Evolutionary conservation across 1,139 yeast species (phyloP).

Genomic region (Suhomyces terraborum): DNA sequence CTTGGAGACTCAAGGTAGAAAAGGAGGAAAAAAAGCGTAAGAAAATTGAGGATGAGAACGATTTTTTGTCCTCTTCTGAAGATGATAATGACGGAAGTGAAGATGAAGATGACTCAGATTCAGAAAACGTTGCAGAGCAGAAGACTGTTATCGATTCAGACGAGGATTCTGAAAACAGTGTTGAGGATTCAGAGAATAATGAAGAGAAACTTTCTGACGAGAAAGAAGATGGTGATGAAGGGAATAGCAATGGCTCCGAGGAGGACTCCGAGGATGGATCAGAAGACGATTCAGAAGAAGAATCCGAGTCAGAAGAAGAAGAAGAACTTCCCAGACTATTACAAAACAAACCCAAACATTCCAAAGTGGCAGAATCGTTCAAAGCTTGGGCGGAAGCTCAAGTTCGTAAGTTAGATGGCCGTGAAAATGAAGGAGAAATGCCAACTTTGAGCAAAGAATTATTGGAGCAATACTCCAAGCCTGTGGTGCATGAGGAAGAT

Average conservation of each 20-base stretch:
- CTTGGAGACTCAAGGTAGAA: slow-evolving; percentile 46
- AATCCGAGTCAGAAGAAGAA: slow-evolving; percentile 22
- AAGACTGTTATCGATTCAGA: slow-evolving; percentile 15
- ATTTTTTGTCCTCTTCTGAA: slow-evolving; percentile 33
- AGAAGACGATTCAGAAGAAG: slow-evolving; percentile 31
- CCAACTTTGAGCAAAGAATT: slow-evolving; percentile 56
- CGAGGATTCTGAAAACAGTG: slow-evolving; percentile 20
- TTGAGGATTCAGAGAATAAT: slow-evolving; percentile 18
- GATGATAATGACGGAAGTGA: slow-evolving; percentile 41
- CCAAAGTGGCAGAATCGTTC: slow-evolving; percentile 47
- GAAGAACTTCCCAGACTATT: slow-evolving; percentile 38
- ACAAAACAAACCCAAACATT: slow-evolving; percentile 44
- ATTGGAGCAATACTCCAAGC: slow-evolving; percentile 43
- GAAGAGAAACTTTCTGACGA: slow-evolving; percentile 15
- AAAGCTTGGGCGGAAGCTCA: slow-evolving; percentile 64
- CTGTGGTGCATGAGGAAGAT: slow-evolving; percentile 60
- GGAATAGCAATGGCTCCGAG: too few relatives aligned
- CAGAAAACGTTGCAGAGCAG: slow-evolving; percentile 16
- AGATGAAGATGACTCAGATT: slow-evolving; percentile 22
- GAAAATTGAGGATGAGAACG: slow-evolving; percentile 42
- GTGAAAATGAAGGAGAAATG: slow-evolving; percentile 45
- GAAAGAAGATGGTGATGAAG: slow-evolving; percentile 26
- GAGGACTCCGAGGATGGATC: slow-evolving; percentile 43
- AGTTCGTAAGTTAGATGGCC: slow-evolving; percentile 60
- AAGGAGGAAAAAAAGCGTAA: slow-evolving; percentile 37